These are phyloP conservation scores for Colletotrichum sp. DNA, from an alignment of 2,329 filamentous ascomycete species.

Conservation along the genomic window DNA sequence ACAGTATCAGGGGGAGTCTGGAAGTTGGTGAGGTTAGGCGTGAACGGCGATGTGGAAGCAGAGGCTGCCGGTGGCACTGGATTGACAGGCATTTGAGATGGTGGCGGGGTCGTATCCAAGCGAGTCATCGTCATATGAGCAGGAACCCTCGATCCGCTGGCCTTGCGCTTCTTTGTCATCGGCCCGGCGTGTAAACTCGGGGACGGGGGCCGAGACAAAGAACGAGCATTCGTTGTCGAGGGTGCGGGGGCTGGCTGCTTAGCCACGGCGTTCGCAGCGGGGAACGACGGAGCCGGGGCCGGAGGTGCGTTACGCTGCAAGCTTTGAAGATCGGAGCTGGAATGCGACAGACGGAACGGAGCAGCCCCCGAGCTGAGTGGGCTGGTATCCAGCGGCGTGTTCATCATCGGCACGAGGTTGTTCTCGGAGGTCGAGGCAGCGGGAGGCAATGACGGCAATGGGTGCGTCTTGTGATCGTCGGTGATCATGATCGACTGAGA, in stretches of 20 bases:
- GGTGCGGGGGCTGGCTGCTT: slow-evolving; percentile 13
- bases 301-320: slow-evolving; percentile 56
- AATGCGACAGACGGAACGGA: slow-evolving; percentile 62
- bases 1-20: slow-evolving; percentile 39
- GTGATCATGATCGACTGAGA: slow-evolving; percentile 95
- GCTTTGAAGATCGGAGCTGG: slow-evolving; percentile 66
- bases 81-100: slow-evolving; percentile 38
- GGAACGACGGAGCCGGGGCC: slow-evolving; percentile 26
- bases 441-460: slow-evolving; percentile 36
- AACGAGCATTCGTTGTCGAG: background rate
- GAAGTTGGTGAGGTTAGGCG: slow-evolving; percentile 51
- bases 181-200: slow-evolving; percentile 70
- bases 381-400: slow-evolving; percentile 30
- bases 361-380: slow-evolving; percentile 39
- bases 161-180: slow-evolving; percentile 81
- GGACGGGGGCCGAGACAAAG: slow-evolving; percentile 75
- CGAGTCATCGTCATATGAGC: slow-evolving; percentile 82
- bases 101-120: slow-evolving; percentile 64
- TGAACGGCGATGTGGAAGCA: slow-evolving; percentile 58
- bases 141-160: slow-evolving; percentile 75
- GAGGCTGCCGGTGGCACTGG: slow-evolving; percentile 45
- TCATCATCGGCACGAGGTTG: slow-evolving; percentile 17
- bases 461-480: slow-evolving; percentile 93
- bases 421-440: slow-evolving; percentile 18
- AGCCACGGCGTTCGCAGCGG: slow-evolving; percentile 33